A percentile compares a stretch with the other conserved stretches of the same genome.
Evolutionary conservation across 495 filamentous ascomycete genomes (phyloP).

Genomic region (Penicillium verhagenii): DNA sequence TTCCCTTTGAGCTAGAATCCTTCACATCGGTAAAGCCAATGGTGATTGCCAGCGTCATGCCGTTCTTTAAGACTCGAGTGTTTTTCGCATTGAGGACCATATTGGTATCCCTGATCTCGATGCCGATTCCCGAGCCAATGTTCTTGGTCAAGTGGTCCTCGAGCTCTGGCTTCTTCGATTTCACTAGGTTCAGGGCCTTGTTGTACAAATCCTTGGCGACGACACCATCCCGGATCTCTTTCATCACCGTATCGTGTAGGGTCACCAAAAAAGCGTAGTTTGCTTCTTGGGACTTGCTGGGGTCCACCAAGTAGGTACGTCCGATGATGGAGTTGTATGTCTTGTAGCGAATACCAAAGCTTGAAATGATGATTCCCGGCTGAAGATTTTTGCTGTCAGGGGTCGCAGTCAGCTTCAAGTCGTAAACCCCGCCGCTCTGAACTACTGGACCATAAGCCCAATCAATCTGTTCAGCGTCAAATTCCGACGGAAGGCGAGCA

Average conservation of each 20-base stretch:
- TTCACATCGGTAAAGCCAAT: conserved; percentile 85
- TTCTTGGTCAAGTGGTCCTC: conserved; percentile 91
- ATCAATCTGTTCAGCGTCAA: conserved; percentile 89
- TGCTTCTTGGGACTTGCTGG: conserved; percentile 88
- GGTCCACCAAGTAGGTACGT: conserved; percentile 93
- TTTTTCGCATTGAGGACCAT: conserved; percentile 85
- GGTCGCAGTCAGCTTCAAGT: conserved; percentile 72
- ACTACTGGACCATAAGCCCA: conserved; percentile 91
- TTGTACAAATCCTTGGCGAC: conserved; percentile 85
- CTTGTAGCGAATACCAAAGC: conserved; percentile 89
- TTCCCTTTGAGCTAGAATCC: conserved; percentile 79
- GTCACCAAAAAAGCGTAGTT: conserved; percentile 91
- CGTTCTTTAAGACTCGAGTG: conserved; percentile 77
- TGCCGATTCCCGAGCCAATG: conserved; percentile 85
- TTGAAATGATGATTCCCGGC: conserved; percentile 86
- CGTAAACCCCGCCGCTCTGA: conserved; percentile 94
- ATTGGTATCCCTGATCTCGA: conserved; percentile 81
- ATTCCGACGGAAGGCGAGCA: conserved; percentile 76
- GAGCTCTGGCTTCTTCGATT: conserved; percentile 86
- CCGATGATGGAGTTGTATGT: conserved; percentile 89
- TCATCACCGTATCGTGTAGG: conserved; percentile 82
- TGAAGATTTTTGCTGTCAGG: conserved; percentile 85
- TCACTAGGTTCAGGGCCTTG: conserved; percentile 77
- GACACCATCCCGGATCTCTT: conserved; percentile 84
- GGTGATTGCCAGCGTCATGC: conserved; percentile 91